Conservation (phyloP, 352 stramenopile species). For the Phytopythium vexans region DNA sequence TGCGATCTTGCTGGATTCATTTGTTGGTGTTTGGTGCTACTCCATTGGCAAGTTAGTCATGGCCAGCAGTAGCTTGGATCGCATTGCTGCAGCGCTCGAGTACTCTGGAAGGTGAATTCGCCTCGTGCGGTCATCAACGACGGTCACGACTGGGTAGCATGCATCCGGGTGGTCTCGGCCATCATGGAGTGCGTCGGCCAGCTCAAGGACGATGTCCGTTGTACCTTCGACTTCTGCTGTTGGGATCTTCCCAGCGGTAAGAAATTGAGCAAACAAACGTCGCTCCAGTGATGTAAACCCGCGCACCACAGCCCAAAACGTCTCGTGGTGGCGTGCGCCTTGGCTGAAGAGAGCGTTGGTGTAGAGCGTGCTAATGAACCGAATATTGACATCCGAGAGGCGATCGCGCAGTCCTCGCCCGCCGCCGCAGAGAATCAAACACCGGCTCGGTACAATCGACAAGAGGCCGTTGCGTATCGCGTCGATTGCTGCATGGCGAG, state of each 20-base stretch:
- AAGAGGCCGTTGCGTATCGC: conserved; percentile 53
- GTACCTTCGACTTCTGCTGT: neutral
- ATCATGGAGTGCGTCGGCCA: conserved; percentile 36
- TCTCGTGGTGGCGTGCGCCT: conserved; percentile 19
- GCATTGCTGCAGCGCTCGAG: conserved; percentile 37
- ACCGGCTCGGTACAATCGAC: conserved; percentile 47
- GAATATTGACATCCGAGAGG: conserved; percentile 31
- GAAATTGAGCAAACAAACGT: conserved; percentile 37
- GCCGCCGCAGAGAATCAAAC: conserved; percentile 31
- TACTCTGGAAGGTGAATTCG: conserved; percentile 63
- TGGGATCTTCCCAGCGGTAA: conserved; percentile 20
- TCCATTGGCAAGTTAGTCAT: conserved; percentile 35
- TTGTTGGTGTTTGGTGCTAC: neutral
- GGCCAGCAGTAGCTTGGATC: conserved; percentile 55
- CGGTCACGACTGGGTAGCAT: conserved; percentile 53
- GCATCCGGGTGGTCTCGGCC: conserved; percentile 47
- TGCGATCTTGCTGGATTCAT: no score
- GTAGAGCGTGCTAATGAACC: conserved; percentile 22
- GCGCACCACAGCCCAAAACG: conserved; percentile 43
- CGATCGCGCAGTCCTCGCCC: conserved; percentile 24
- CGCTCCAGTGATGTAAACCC: conserved; percentile 48
- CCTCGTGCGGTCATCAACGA: conserved; percentile 18
- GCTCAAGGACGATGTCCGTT: conserved; percentile 34
- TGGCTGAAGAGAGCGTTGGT: conserved; percentile 25
- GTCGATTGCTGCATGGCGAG: conserved; percentile 19